Evolutionary conservation across 2,329 filamentous ascomycete genomes (phyloP), one percentile per base, ranked within the genome.

Genomic region (Venturia asperata): DNA sequence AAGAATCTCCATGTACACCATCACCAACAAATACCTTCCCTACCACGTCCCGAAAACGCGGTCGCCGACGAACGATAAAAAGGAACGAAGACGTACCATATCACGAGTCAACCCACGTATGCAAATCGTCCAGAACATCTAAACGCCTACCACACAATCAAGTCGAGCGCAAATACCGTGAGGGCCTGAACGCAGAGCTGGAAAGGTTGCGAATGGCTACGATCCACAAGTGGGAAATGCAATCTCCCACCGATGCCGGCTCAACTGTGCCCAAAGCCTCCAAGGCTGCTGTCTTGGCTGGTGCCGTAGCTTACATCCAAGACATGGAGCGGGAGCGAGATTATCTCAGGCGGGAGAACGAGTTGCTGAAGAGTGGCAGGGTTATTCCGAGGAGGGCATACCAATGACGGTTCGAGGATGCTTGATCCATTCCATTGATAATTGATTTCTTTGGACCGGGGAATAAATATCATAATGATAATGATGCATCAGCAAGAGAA

Each of bases 231-330:
- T 58, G 52, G 52, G 30, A 37, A 37, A 27, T 43, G 60, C 10
- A 19, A 37, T 7, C 21, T 34, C 1, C 41, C 15, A 10, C 2
- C 24, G 39, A n/a, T 19, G 39, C 17, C n/a, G 74, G 30, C 30
- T 34, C 30, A 34, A 34, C 77, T 4, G 70, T 76, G 19, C 75
- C 75, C 5, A 77, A 78, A 66, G 71, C 78, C 7, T 75, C 73
- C 66, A 80, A 80, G 67, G 77, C 78, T 27, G 76, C 78, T 63
- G 77, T 80, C 63, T 73, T 80, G 34, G 77, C 77, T 7, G 77
- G 76, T 0, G 78, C 78, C 24, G 78, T 77, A 30, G 75, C 77
- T 15, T 77, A 80, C 69, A 79, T 80, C 71, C 77, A 79, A 69
- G 75, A 79, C 65, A 73, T 78, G 67, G 77, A 79, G 67, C 75